Percentiles rank a stretch among this genome's conserved stretches.
Evolutionary conservation across 176 grass and related monocot genomes (phyloP).

Genomic region (Oryza meyeriana): DNA sequence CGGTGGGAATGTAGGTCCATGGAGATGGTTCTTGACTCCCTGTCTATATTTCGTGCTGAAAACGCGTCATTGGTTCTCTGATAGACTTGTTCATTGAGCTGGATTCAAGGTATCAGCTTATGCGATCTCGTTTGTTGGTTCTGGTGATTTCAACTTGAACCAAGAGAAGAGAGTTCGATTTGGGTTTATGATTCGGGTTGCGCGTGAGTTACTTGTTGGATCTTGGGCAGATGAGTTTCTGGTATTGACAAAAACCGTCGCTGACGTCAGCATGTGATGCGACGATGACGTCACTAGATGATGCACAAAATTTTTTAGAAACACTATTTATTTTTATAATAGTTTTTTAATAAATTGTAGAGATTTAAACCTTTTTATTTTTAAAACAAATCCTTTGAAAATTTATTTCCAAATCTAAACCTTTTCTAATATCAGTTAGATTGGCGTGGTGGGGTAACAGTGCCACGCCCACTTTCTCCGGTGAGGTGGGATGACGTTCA

Average conservation of each 20-base stretch:
- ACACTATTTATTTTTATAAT: too few relatives aligned
- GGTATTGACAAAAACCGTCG: slow-evolving; percentile 24
- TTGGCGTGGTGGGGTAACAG: too few relatives aligned
- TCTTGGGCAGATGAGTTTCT: slow-evolving; percentile 17
- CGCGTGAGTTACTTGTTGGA: slow-evolving; percentile 20
- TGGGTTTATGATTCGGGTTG: slow-evolving; percentile 23
- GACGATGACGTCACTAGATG: too few relatives aligned
- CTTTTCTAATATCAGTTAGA: too few relatives aligned
- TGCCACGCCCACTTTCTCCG: too few relatives aligned
- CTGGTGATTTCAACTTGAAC: slow-evolving; percentile 3
- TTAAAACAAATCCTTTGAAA: too few relatives aligned
- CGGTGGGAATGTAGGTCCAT: slow-evolving; percentile 39
- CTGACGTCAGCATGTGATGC: too few relatives aligned
- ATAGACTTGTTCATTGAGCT: slow-evolving; percentile 5
- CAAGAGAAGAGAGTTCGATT: slow-evolving; percentile 15
- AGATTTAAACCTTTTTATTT: too few relatives aligned
- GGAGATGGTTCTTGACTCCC: slow-evolving; percentile 8
- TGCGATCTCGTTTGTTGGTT: slow-evolving; percentile 12
- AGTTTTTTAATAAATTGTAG: too few relatives aligned
- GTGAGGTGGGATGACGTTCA: too few relatives aligned
- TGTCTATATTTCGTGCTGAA: slow-evolving; percentile 16
- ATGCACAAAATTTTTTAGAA: too few relatives aligned
- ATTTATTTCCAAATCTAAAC: too few relatives aligned
- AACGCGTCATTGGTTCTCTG: slow-evolving; percentile 15
- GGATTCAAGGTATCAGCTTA: slow-evolving; percentile 17